Conservation (phyloP, 305 asterid species). For the Fraxinus baroniana region DNA sequence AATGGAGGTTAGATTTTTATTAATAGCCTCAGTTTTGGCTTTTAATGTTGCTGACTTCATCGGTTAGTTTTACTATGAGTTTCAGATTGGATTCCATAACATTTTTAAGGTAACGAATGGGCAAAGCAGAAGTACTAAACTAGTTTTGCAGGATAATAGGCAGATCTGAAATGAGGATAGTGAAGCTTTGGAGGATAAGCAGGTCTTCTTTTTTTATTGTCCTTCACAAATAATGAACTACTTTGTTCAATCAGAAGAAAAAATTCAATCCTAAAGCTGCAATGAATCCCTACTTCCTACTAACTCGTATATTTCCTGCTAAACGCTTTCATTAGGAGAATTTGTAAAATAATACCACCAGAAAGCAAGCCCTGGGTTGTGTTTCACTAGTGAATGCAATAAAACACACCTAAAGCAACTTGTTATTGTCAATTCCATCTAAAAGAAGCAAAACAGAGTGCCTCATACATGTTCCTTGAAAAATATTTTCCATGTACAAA, state of each 20-base stretch:
- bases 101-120: no score
- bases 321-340: conserved; percentile 4
- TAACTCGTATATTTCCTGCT: no score
- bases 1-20: background rate
- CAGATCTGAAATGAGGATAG: no score
- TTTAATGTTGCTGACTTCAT: conserved; percentile 81
- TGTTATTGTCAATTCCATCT: conserved; percentile 3
- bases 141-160: no score
- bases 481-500: background rate
- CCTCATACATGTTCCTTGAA: background rate
- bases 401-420: background rate
- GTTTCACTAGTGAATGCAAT: background rate
- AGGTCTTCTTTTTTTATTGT: no score
- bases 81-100: conserved; percentile 17
- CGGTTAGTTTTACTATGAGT: conserved; percentile 45
- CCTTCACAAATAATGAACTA: no score
- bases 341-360: background rate
- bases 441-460: background rate
- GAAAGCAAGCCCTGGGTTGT: background rate
- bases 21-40: conserved; percentile 75
- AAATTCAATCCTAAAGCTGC: no score
- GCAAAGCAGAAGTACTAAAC: no score
- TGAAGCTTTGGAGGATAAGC: no score
- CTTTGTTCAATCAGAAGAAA: no score
- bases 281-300: no score